Evolutionary conservation across 345 rosid species (phyloP), one percentile per base, ranked within the genome.

Genomic region (Ceriops zippeliana): DNA sequence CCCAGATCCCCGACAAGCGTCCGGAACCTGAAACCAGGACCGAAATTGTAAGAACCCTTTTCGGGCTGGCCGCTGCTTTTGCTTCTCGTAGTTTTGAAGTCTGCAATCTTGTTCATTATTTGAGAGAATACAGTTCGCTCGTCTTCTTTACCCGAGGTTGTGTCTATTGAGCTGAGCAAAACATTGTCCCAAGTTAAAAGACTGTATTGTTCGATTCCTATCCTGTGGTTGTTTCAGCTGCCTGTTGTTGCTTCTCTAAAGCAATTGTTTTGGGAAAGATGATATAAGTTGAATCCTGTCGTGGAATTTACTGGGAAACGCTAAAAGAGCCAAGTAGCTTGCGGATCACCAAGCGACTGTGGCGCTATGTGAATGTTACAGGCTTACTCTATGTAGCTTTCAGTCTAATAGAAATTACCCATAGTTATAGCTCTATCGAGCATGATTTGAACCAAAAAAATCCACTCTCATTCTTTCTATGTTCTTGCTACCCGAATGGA

Each of bases 1-100:
- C 62, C 76, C 80, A 77, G 80, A 72, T 72, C 80, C 73, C 67
- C 16, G 61, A 54, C 9, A 58, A 38, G 53, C 66, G 73, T 68
- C 70, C 65, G 2, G 66, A 77, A 63, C 63, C 76, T 63, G 71
- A 67, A 20, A 19, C 21, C 52, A 58, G 68, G 26, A 49, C 69
- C 58, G 57, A 76, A 42, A 61, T 76, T 46, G 80, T 77, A 37
- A 72, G 70, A 71, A 17, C 51, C 17, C 21, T 24, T 56, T 56
- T 56, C 31, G 49, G 49, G 49, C 59, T 22, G 31, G 59, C 28
- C 28, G 59, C 28, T 27, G 26, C 16, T 73, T 31, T 62, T 22
- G 32, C 16, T 5, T 46, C 21, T 52, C 4, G 7, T 35, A 4
- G 46, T 19, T 27, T 52, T 20, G 22, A 17, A 26, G 2, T 61